phyloP scores from a whole-genome alignment of 306 rosid species.

The Cucumis melo region DNA sequence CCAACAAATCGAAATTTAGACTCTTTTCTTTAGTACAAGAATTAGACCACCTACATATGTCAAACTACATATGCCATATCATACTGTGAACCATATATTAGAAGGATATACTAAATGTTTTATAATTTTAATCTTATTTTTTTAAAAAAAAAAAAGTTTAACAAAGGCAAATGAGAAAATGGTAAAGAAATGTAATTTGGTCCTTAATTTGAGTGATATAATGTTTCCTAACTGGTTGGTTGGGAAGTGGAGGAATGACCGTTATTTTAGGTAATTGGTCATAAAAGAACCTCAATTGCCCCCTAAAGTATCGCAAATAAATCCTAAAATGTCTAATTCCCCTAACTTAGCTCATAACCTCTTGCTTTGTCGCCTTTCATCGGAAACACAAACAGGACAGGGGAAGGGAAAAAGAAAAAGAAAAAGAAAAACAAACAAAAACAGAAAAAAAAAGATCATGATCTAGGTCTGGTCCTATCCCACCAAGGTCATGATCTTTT shows the following conservation, averaged over 20 bases:
- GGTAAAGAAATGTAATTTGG: not conserved
- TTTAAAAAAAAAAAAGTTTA: too few relatives aligned
- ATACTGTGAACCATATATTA: too few relatives aligned
- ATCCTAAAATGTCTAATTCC: not conserved
- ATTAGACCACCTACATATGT: too few relatives aligned
- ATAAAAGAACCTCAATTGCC: not conserved
- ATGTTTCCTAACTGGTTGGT: not conserved
- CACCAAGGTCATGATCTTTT: conserved; percentile 12
- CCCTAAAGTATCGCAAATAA: not conserved
- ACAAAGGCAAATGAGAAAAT: not conserved
- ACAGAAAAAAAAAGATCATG: not conserved
- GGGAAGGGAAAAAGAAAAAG: not conserved
- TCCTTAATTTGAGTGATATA: not conserved
- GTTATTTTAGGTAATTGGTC: conserved; percentile 5
- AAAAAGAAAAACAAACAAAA: too few relatives aligned
- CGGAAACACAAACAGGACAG: not conserved
- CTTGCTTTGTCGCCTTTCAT: not conserved
- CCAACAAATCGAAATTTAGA: too few relatives aligned
- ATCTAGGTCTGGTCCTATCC: conserved; percentile 7
- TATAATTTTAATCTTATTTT: too few relatives aligned
- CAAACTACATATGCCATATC: too few relatives aligned
- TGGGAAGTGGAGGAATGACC: not conserved
- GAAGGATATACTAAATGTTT: too few relatives aligned
- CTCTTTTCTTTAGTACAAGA: not conserved
- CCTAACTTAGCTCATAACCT: not conserved